Percentiles rank a stretch among this genome's conserved stretches.
Conservation (phyloP, 2,329 filamentous ascomycete species). For the Epichloe scottii region DNA sequence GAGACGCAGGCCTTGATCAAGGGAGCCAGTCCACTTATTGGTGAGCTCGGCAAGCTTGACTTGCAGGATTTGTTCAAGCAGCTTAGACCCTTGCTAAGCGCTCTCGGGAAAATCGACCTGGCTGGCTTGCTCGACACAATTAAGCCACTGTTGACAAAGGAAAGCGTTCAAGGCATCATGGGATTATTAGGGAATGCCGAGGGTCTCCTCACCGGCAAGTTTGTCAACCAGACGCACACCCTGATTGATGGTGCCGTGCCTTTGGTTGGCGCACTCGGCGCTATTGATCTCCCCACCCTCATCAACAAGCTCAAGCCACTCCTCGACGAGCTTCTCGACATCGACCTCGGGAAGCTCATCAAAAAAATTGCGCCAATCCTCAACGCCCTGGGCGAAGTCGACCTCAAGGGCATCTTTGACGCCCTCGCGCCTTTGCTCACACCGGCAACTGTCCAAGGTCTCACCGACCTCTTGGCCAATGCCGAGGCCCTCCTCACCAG, state of each 20-base stretch:
- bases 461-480: conserved; percentile 24
- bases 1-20: conserved; percentile 16
- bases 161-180: conserved; percentile 21
- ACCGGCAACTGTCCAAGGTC: conserved; percentile 19
- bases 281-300: conserved; percentile 21
- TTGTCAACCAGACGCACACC: conserved; percentile 17
- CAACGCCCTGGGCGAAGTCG: conserved; percentile 18
- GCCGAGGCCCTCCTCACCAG: conserved; percentile 25
- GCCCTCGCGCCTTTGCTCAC: conserved; percentile 23
- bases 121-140: conserved; percentile 20
- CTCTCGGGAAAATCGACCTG: conserved; percentile 19
- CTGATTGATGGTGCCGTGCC: conserved; percentile 25
- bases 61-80: conserved; percentile 17
- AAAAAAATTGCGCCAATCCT: conserved; percentile 18
- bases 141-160: conserved; percentile 20
- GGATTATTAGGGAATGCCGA: conserved; percentile 24
- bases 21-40: conserved; percentile 16
- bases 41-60: conserved; percentile 13
- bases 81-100: conserved; percentile 17
- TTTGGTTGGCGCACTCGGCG: conserved; percentile 21
- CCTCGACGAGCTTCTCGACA: conserved; percentile 18
- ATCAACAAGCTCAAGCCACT: conserved; percentile 18
- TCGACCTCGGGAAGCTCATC: conserved; percentile 15
- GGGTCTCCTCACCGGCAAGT: conserved; percentile 17
- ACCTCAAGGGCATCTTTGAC: conserved; percentile 21